Evolutionary conservation across 2,329 filamentous ascomycete species (phyloP).

Genomic region (Bipolaris gigantea): DNA sequence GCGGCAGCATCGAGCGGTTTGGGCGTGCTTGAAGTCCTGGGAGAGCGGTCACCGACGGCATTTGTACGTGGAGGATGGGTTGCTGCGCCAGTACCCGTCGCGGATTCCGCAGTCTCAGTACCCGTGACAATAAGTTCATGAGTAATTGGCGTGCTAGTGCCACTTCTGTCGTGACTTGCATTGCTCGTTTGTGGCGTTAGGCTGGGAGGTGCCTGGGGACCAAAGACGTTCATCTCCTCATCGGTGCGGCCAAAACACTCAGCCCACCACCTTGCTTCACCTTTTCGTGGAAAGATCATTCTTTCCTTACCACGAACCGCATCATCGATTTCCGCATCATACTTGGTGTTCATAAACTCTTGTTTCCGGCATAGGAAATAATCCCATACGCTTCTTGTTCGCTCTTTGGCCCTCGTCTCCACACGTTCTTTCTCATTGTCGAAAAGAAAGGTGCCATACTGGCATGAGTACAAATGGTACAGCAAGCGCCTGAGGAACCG

Average conservation of each 20-base stretch:
- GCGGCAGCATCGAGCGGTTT: conserved; percentile 34
- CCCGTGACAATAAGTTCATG: conserved; percentile 42
- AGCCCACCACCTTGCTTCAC: conserved; percentile 90
- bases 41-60: conserved; percentile 18
- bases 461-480: conserved; percentile 93
- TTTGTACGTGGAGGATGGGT: conserved; percentile 29
- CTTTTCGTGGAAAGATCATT: conserved; percentile 76
- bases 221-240: conserved; percentile 82
- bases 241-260: conserved; percentile 84
- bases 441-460: conserved; percentile 95
- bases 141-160: conserved; percentile 30
- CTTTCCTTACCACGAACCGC: conserved; percentile 77
- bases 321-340: conserved; percentile 75
- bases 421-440: conserved; percentile 89
- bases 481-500: conserved; percentile 84
- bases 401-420: conserved; percentile 67
- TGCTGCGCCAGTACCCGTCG: conserved; percentile 37
- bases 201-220: conserved; percentile 28
- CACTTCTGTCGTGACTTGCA: conserved; percentile 27
- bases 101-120: conserved; percentile 37
- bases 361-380: conserved; percentile 82
- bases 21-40: conserved; percentile 9
- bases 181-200: conserved; percentile 36
- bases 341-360: conserved; percentile 82
- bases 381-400: conserved; percentile 89